phyloP scores from a whole-genome alignment of 768 basidiomycete species.

The Mrakia frigida region DNA sequence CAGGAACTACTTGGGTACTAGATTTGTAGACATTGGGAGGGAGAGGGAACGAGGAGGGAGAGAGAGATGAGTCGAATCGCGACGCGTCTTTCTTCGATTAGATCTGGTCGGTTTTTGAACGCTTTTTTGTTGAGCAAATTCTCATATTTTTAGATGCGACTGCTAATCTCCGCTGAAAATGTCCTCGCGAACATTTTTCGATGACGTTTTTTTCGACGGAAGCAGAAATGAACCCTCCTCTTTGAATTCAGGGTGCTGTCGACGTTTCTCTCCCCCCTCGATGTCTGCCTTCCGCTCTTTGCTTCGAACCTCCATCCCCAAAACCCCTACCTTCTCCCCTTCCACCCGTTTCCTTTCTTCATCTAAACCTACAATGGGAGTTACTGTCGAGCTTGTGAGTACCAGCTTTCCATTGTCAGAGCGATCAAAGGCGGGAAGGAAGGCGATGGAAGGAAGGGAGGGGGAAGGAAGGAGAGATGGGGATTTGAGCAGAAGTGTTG shows the following conservation, averaged over 20 bases:
- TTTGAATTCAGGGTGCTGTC: background rate
- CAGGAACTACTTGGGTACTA: slow-evolving; percentile 16
- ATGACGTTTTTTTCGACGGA: background rate
- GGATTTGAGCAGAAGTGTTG: background rate
- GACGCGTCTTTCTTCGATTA: background rate
- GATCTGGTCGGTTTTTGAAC: no score
- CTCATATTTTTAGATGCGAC: no score
- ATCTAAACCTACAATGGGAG: slow-evolving; percentile 12
- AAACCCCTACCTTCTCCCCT: slow-evolving; percentile 5
- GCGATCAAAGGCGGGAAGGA: background rate
- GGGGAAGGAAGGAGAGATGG: background rate
- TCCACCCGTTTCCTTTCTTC: background rate
- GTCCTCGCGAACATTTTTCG: no score
- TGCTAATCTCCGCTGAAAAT: no score
- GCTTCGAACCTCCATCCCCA: slow-evolving; percentile 2
- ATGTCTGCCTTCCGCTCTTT: background rate
- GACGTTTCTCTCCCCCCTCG: background rate
- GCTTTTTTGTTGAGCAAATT: no score
- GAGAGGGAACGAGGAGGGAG: no score
- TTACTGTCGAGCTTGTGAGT: slow-evolving; percentile 15
- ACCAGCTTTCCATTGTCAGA: background rate
- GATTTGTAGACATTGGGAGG: background rate
- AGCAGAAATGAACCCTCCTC: background rate
- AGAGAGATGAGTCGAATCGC: background rate
- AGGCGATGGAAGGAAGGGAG: slow-evolving; percentile 11